Evolutionary conservation across 1,284 basidiomycete species (phyloP).

Genomic region (Paramarasmius palmivorus): DNA sequence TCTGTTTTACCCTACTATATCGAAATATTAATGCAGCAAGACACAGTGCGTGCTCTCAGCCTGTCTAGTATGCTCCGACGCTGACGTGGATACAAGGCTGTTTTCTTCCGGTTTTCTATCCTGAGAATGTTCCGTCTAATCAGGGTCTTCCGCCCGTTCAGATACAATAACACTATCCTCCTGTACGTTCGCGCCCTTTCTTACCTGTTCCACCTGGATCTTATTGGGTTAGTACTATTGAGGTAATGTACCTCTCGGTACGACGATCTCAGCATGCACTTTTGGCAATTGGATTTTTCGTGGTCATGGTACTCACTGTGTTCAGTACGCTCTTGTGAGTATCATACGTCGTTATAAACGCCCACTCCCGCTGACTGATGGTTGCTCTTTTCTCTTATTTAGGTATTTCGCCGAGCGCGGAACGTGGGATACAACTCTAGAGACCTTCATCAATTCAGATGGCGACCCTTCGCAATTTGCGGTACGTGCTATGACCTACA

Average conservation of each 20-base stretch:
- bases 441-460: slow-evolving; percentile 80
- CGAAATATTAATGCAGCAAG: slow-evolving; percentile 79
- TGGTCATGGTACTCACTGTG: slow-evolving; percentile 82
- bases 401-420: slow-evolving; percentile 89
- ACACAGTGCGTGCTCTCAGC: slow-evolving; percentile 60
- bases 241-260: slow-evolving; percentile 92
- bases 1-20: slow-evolving; percentile 88
- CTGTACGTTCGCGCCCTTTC: slow-evolving; percentile 47
- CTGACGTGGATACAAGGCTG: slow-evolving; percentile 47
- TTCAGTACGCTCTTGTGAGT: slow-evolving; percentile 83
- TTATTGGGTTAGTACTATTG: slow-evolving; percentile 65
- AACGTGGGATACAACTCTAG: slow-evolving; percentile 79
- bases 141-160: slow-evolving; percentile 86
- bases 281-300: slow-evolving; percentile 84
- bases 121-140: slow-evolving; percentile 80
- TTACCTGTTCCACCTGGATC: slow-evolving; percentile 2
- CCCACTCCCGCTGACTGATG: neutral
- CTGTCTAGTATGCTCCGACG: slow-evolving; percentile 6
- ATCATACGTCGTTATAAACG: neutral
- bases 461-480: slow-evolving; percentile 76
- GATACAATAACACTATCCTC: slow-evolving; percentile 78
- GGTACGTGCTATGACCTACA: slow-evolving; percentile 1
- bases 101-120: slow-evolving; percentile 87
- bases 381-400: neutral
- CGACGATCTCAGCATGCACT: slow-evolving; percentile 84